phyloP scores from a whole-genome alignment of 2,329 filamentous ascomycete species.

The Colletotrichum spinosum region DNA sequence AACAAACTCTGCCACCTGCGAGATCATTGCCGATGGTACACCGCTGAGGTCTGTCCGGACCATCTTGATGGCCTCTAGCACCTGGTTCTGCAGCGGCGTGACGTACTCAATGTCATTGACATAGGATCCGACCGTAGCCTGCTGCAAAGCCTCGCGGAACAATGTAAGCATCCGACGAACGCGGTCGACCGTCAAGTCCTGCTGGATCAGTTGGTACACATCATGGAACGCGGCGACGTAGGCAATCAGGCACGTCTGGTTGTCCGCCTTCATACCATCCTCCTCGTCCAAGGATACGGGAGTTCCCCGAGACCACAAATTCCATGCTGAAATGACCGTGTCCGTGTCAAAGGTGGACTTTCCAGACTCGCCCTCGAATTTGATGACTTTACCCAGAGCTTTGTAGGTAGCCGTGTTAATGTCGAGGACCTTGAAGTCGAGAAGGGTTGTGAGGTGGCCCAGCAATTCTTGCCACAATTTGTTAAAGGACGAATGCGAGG shows the following conservation, averaged over 20 bases:
- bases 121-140: slow-evolving; percentile 75
- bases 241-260: slow-evolving; percentile 86
- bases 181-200: slow-evolving; percentile 70
- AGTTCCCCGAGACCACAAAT: slow-evolving; percentile 76
- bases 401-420: slow-evolving; percentile 79
- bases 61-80: slow-evolving; percentile 75
- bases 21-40: slow-evolving; percentile 76
- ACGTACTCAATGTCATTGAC: slow-evolving; percentile 78
- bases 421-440: slow-evolving; percentile 73
- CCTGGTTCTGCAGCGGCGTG: slow-evolving; percentile 77
- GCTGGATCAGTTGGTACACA: slow-evolving; percentile 80
- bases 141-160: slow-evolving; percentile 76
- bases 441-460: slow-evolving; percentile 72
- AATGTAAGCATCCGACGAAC: slow-evolving; percentile 78
- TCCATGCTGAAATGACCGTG: slow-evolving; percentile 74
- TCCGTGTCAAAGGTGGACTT: slow-evolving; percentile 63
- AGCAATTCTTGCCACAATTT: slow-evolving; percentile 82
- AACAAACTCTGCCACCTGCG: slow-evolving; percentile 76
- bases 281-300: slow-evolving; percentile 57
- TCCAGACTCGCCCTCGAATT: slow-evolving; percentile 58
- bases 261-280: slow-evolving; percentile 63
- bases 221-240: slow-evolving; percentile 83
- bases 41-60: slow-evolving; percentile 74
- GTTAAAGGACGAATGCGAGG: slow-evolving; percentile 74
- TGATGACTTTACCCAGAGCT: slow-evolving; percentile 72